Base-by-base conservation (phyloP, 768 basidiomycete species). In the Coprinopsis strossmayeri region DNA sequence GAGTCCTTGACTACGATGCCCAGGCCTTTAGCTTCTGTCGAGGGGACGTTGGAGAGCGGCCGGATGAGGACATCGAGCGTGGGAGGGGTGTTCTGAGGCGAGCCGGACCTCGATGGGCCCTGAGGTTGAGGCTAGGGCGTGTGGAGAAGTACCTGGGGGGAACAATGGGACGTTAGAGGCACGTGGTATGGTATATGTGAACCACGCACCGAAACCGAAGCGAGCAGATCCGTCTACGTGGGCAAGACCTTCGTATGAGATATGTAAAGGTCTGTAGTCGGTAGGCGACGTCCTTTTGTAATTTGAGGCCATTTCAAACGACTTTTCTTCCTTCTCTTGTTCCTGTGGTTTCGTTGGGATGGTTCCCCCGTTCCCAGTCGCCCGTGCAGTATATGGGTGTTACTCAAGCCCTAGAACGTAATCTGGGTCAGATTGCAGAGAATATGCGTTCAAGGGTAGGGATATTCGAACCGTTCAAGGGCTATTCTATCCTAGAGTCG, bases 31-130 rank as follows among this genome's bases (percentile, higher is more conserved):
- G 85, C 73, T 49, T 84, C 72, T 7, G 85, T 87, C 3, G 80
- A 84, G 5, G 90, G 74, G 9, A 89, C 70, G 38, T 78, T 74
- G 18, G 81, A 73, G 15, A 90, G 67, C 0, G 91, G 88, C 2
- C 88, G 77, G 7, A 89, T 71, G 39, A 69, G 64, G 35, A 91
- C 80, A 57, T 92, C 91, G 54, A 92, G 76, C 0, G 86, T 80
- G 78, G 11, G 81, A 81, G 9, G 89, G 78, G 25, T 79, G 74
- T 66, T 92, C 91, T 5, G 75, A 64, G 2, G 79, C 76, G 5
- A 81, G 69, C 15, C 87, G 74, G 42, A 84, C 84, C 54, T 91
- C 82, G 38, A 91, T 82, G 17, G 91, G 91, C 0, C 91, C 90
- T 12, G 87, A 87, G 30, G 90, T 62, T 3, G 89, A 89, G 5